phyloP scores from a whole-genome alignment of 139 green algal species.

The Chlamydomonas urium region DNA sequence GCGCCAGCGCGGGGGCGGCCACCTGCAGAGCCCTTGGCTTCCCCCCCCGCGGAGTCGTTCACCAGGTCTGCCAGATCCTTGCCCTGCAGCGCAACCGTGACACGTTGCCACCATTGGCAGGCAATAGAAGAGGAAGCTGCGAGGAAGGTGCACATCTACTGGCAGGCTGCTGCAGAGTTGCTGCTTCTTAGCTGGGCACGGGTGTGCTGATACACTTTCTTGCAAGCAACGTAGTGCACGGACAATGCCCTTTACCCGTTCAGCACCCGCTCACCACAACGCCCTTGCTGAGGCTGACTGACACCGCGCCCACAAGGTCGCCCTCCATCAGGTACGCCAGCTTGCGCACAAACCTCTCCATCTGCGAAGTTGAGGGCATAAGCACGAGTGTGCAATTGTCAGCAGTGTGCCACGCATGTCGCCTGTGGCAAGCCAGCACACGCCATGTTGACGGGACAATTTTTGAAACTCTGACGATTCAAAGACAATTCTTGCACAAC shows the following conservation, averaged over 20 bases:
- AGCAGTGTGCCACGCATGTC: neutral
- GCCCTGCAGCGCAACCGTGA: too few species aligned
- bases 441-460: too few species aligned
- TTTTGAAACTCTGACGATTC: too few species aligned
- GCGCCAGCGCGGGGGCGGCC: too few species aligned
- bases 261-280: neutral
- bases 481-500: neutral
- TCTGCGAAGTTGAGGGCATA: constrained; percentile 5
- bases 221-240: too few species aligned
- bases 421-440: too few species aligned
- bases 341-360: constrained; percentile 19
- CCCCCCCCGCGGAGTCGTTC: neutral
- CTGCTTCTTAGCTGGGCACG: neutral
- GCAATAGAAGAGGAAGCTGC: too few species aligned
- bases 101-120: too few species aligned
- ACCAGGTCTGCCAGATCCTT: constrained; percentile 30
- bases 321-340: neutral
- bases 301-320: constrained; percentile 6
- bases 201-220: too few species aligned
- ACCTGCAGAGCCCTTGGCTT: neutral
- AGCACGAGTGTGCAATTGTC: neutral
- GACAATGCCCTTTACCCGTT: neutral
- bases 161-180: neutral
- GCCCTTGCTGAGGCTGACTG: constrained; percentile 10
- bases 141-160: neutral